Conservation (phyloP, 208 protist genomes). For the Acanthamoeba triangularis region DNA sequence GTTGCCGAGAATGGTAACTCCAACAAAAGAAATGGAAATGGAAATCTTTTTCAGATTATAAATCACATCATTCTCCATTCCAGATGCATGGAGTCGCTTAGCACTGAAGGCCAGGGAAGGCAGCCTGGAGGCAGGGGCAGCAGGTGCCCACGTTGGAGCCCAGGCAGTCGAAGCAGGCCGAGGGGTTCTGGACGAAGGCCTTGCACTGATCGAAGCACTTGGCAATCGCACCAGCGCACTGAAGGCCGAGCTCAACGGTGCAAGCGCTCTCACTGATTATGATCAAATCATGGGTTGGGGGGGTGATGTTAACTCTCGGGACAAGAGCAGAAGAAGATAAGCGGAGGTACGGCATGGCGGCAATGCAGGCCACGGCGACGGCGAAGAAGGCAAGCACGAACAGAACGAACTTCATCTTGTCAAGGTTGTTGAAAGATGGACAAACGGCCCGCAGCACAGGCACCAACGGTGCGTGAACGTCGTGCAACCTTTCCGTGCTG, state of each 20-base stretch:
- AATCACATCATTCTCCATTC: too few species aligned
- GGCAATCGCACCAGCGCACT: slow-evolving; percentile 35
- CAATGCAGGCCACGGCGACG: neutral
- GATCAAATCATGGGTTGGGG: too few species aligned
- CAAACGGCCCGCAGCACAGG: too few species aligned
- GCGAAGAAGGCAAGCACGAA: neutral
- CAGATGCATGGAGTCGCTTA: neutral
- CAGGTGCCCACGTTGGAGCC: slow-evolving; percentile 28
- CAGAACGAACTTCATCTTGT: neutral
- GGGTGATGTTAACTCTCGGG: neutral
- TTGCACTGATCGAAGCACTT: slow-evolving; percentile 42
- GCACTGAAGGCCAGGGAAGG: slow-evolving; percentile 37
- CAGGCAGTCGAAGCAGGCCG: slow-evolving; percentile 39
- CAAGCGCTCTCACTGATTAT: neutral
- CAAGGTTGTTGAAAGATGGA: too few species aligned
- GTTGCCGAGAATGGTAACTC: too few species aligned
- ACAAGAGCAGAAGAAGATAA: neutral
- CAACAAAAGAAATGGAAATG: too few species aligned
- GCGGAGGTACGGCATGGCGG: neutral
- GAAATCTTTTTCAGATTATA: too few species aligned
- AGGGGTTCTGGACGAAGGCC: slow-evolving; percentile 12
- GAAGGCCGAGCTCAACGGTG: slow-evolving; percentile 16
- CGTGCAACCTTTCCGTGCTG: too few species aligned
- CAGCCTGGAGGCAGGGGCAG: slow-evolving; percentile 42
- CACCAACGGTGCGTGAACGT: too few species aligned